Evolutionary conservation across 2,329 filamentous ascomycete genomes (phyloP).

Genomic region (Colletotrichum nymphaeae): DNA sequence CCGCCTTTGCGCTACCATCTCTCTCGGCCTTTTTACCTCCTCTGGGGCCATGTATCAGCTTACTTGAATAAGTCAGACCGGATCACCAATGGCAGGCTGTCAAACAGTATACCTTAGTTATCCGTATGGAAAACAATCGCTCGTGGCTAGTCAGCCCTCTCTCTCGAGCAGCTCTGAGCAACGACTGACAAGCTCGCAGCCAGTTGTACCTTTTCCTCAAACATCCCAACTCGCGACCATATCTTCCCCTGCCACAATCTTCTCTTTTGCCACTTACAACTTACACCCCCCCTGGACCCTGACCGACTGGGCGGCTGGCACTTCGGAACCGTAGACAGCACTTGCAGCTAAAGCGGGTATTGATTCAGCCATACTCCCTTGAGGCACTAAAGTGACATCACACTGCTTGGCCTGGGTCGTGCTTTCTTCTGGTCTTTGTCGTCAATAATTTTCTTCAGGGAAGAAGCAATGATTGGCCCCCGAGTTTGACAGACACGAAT

Average conservation of each 20-base stretch:
- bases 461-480: conserved; percentile 1
- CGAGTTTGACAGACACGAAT: background rate
- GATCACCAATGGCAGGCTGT: background rate
- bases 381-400: conserved; percentile 25
- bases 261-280: conserved; percentile 5
- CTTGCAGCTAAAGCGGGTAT: conserved; percentile 30
- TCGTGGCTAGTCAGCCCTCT: background rate
- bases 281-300: conserved; percentile 17
- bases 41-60: background rate
- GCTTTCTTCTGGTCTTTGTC: conserved; percentile 20
- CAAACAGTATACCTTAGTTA: background rate
- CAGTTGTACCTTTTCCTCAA: background rate
- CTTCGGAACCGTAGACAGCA: conserved; percentile 14
- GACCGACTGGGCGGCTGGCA: background rate
- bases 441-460: conserved; percentile 4
- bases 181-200: background rate
- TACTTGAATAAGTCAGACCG: background rate
- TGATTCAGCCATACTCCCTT: background rate
- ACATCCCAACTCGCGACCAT: background rate
- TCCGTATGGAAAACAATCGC: background rate
- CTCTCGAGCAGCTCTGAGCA: background rate
- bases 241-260: background rate
- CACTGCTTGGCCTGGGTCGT: background rate
- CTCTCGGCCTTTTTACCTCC: background rate
- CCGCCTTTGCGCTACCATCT: background rate